These are phyloP conservation scores for Ophidiomyces ophidiicola DNA, from an alignment of 2,329 filamentous ascomycete genomes.

Conservation along the genomic window DNA sequence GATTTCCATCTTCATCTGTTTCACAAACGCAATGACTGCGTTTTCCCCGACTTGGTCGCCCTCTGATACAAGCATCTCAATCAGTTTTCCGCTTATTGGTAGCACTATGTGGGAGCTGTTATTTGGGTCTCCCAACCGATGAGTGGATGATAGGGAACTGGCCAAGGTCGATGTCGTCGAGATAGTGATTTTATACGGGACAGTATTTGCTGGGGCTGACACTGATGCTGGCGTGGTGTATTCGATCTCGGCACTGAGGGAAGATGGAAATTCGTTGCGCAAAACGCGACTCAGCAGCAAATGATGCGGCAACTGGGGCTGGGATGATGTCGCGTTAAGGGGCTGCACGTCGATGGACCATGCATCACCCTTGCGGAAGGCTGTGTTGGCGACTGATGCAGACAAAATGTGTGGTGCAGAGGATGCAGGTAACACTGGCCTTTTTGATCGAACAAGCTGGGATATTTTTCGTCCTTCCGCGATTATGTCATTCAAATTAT, in stretches of 20 bases:
- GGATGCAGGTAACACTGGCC: conserved; percentile 20
- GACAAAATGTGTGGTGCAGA: conserved; percentile 17
- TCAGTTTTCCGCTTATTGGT: conserved; percentile 47
- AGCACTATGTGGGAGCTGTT: conserved; percentile 44
- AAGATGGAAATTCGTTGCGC: conserved; percentile 48
- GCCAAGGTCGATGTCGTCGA: conserved; percentile 37
- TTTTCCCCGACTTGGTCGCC: conserved; percentile 41
- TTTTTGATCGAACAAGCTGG: conserved; percentile 14
- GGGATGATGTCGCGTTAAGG: conserved; percentile 10
- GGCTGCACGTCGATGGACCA: conserved; percentile 43
- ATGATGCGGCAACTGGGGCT: conserved; percentile 34
- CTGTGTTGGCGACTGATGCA: conserved; percentile 19
- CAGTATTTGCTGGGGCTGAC: conserved; percentile 16
- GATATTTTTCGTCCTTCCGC: conserved; percentile 23
- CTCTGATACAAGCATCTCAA: conserved; percentile 46
- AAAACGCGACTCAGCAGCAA: conserved; percentile 43
- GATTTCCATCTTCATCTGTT: conserved; percentile 61
- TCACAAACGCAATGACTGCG: conserved; percentile 46
- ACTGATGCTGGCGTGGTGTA: conserved; percentile 33
- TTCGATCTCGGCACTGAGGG: conserved; percentile 42
- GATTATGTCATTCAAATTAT: conserved; percentile 34
- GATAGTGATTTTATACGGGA: conserved; percentile 37
- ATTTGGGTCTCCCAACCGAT: conserved; percentile 39
- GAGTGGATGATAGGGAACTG: conserved; percentile 30
- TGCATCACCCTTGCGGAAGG: conserved; percentile 48